Evolutionary conservation across 345 rosid species (phyloP), one percentile per base, ranked within the genome.

Genomic region (Murraya paniculata): DNA sequence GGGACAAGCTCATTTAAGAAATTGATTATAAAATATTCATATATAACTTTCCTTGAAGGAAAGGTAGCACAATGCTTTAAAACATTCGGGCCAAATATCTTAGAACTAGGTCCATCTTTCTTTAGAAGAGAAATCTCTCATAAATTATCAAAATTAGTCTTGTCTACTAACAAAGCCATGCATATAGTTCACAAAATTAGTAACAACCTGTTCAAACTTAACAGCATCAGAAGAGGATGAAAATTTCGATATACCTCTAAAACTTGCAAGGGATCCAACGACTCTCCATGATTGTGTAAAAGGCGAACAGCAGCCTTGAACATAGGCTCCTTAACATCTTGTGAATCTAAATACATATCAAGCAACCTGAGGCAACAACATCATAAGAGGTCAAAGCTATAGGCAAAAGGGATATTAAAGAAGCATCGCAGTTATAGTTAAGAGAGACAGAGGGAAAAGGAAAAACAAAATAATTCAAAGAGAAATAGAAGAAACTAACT

Each of bases 231-330:
- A 61, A 5, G 48, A 16, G 8, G 70, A 48, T 48, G 59, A 4
- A 10, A n/a, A 25, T 10, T 74, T 22, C 0, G 5, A 30, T 22
- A 66, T 86, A 95, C 99, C 91, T 94, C 95, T 81, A 97, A 85
- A 77, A 97, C 98, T 90, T 93, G 99, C 86, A 94, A 79, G 65
- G 99, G 99, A 84, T 97, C 98, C 81, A 97, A 87, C 35, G 93
- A 91, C 81, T 94, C 99, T 80, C 99, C 99, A 69, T 93, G 96
- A 84, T 94, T 93, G 85, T 97, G 99, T 85, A 94, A 94, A 79
- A 97, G 97, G 75, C 94, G 95, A 84, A 97, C 97, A 69, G 99
- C 98, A 77, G 99, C 98, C 77, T 93, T 97, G 78, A 92, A 97
- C 99, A 97, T 94, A 57, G 98, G 99, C 82, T 86, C 93, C 82